Conservation (phyloP, 306 rosid genomes). For the Lathyrus sativus region DNA sequence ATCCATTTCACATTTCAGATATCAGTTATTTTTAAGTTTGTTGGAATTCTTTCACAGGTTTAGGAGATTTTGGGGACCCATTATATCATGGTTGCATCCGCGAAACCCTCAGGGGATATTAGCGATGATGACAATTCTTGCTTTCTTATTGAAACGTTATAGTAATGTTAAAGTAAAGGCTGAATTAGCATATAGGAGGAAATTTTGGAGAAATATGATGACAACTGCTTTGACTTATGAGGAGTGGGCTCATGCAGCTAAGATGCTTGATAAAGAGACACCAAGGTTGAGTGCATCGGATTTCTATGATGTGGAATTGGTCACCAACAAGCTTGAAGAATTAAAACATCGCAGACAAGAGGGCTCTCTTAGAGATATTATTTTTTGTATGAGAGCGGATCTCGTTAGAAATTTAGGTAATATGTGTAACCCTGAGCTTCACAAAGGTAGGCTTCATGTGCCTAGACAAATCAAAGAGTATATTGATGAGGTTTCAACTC, state of each 20-base stretch:
- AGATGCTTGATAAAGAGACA: slow-evolving; percentile 95
- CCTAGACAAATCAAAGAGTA: slow-evolving; percentile 85
- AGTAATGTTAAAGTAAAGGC: slow-evolving; percentile 77
- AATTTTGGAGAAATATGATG: slow-evolving; percentile 97
- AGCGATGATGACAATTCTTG: slow-evolving; percentile 81
- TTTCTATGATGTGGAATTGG: slow-evolving; percentile 79
- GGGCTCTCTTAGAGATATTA: slow-evolving; percentile 81
- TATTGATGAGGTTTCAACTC: slow-evolving; percentile 84
- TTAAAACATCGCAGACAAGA: slow-evolving; percentile 81
- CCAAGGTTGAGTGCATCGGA: slow-evolving; percentile 80
- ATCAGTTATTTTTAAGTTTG: slow-evolving; percentile 47
- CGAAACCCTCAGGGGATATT: slow-evolving; percentile 91
- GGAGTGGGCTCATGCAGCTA: slow-evolving; percentile 99
- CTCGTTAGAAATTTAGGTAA: slow-evolving; percentile 89
- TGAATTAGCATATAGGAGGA: slow-evolving; percentile 90
- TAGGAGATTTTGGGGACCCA: slow-evolving; percentile 49
- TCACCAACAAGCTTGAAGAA: slow-evolving; percentile 83
- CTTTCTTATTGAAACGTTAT: slow-evolving; percentile 77
- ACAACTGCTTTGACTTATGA: slow-evolving; percentile 85
- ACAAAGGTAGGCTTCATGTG: slow-evolving; percentile 88
- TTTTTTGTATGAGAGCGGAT: slow-evolving; percentile 94
- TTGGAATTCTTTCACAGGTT: slow-evolving; percentile 48
- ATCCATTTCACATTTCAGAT: slow-evolving; percentile 70
- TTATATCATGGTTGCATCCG: slow-evolving; percentile 77
- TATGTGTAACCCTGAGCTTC: slow-evolving; percentile 93